A percentile compares a stretch with the other conserved stretches of the same genome.
Evolutionary conservation across 1,284 basidiomycete species (phyloP).

Genomic region (Uromyces viciae-fabae): DNA sequence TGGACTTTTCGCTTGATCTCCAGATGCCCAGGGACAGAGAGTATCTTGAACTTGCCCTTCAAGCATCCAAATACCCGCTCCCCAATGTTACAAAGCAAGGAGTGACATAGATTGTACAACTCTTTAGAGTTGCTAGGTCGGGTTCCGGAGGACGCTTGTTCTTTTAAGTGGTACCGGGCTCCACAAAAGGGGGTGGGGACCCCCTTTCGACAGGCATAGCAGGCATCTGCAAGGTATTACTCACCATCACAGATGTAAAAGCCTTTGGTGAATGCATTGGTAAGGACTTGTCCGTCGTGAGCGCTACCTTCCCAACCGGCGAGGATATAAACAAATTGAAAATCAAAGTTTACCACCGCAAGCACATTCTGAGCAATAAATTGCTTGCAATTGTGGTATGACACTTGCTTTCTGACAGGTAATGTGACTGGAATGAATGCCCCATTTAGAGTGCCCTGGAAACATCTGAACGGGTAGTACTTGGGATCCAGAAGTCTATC

Average conservation of each 20-base stretch:
- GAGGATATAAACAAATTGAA: conserved; percentile 55
- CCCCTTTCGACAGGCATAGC: conserved; percentile 49
- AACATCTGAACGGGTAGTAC: conserved; percentile 52
- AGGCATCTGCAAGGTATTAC: not conserved
- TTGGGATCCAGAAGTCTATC: not conserved
- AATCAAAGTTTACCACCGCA: conserved; percentile 52
- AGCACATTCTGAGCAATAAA: conserved; percentile 52
- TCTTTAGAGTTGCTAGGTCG: not conserved
- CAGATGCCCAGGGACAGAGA: too few relatives aligned
- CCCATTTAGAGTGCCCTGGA: conserved; percentile 54
- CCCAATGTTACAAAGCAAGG: not conserved
- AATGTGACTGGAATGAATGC: conserved; percentile 50
- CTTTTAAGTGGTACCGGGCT: conserved; percentile 55
- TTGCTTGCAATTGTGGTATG: conserved; percentile 52
- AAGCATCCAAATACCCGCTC: not conserved
- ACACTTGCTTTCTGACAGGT: conserved; percentile 42
- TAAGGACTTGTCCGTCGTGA: conserved; percentile 53
- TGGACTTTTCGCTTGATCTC: too few relatives aligned
- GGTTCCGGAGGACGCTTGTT: not conserved
- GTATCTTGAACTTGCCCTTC: too few relatives aligned
- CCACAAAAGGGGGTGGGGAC: conserved; percentile 54
- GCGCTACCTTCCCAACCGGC: conserved; percentile 57
- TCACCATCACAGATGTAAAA: not conserved
- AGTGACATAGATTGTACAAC: conserved; percentile 2
- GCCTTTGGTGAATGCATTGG: conserved; percentile 19